Conservation (phyloP, 2,329 filamentous ascomycete genomes). For the Epichloe aotearoae region DNA sequence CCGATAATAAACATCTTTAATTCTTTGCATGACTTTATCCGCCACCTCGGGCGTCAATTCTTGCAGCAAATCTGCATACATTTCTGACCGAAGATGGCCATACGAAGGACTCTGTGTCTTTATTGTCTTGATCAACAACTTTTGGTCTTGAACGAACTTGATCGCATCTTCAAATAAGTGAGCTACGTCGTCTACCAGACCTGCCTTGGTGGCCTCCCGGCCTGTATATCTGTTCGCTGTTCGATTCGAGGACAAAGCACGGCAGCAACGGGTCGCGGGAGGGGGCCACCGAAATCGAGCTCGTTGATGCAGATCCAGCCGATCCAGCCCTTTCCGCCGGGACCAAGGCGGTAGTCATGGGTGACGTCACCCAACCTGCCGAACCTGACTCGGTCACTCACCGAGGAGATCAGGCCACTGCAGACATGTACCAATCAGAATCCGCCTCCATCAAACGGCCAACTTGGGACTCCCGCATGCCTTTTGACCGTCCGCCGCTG, state of each 20-base stretch:
- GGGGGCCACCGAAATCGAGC: constrained; percentile 65
- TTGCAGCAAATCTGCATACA: constrained; percentile 55
- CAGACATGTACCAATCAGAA: too few species aligned
- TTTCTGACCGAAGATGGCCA: constrained; percentile 57
- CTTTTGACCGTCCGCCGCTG: not conserved
- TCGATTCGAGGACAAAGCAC: constrained; percentile 70
- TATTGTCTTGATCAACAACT: constrained; percentile 45
- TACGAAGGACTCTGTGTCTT: constrained; percentile 57
- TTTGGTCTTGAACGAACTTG: constrained; percentile 42
- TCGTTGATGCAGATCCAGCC: constrained; percentile 58
- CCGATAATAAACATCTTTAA: not conserved
- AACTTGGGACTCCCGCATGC: too few species aligned
- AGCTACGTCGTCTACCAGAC: constrained; percentile 55
- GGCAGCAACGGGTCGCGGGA: constrained; percentile 57
- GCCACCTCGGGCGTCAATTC: constrained; percentile 43
- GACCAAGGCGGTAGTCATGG: constrained; percentile 71
- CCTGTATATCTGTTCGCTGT: constrained; percentile 47
- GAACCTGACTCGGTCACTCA: too few species aligned
- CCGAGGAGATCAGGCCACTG: too few species aligned
- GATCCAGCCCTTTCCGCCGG: constrained; percentile 40
- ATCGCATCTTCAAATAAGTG: constrained; percentile 43
- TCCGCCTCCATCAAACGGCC: too few species aligned
- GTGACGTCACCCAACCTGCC: not conserved
- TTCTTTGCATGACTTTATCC: constrained; percentile 26
- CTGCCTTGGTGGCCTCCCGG: constrained; percentile 46